Conservation (phyloP, 2,329 filamentous ascomycete species). For the Xylariaceae sp. region DNA sequence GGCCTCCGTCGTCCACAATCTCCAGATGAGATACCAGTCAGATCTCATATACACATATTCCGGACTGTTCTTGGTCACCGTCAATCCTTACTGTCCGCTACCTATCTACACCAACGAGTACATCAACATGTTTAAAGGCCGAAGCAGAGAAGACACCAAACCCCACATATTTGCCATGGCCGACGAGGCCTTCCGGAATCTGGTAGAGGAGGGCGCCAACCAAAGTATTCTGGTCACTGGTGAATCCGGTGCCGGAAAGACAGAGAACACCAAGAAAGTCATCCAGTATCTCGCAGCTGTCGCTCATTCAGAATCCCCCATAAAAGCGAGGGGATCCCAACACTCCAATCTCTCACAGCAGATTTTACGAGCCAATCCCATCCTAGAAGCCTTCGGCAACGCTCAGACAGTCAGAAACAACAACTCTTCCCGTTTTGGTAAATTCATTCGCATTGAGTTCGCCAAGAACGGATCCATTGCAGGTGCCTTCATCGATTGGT, state of each 20-base stretch:
- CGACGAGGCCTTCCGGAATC: slow-evolving; percentile 90
- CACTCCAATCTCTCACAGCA: slow-evolving; percentile 91
- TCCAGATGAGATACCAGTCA: slow-evolving; percentile 90
- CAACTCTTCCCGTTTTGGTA: slow-evolving; percentile 97
- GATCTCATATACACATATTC: slow-evolving; percentile 99
- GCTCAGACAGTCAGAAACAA: slow-evolving; percentile 97
- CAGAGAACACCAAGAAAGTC: slow-evolving; percentile 98
- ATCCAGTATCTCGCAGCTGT: slow-evolving; percentile 98
- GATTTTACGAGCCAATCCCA: slow-evolving; percentile 93
- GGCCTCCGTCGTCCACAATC: slow-evolving; percentile 94
- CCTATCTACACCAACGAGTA: slow-evolving; percentile 97
- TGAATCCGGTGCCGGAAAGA: slow-evolving; percentile 97
- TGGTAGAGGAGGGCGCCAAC: slow-evolving; percentile 92
- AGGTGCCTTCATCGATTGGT: slow-evolving; percentile 98
- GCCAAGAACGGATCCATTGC: slow-evolving; percentile 83
- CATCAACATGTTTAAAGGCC: slow-evolving; percentile 95
- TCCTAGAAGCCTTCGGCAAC: slow-evolving; percentile 96
- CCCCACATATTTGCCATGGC: slow-evolving; percentile 98
- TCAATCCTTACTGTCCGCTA: slow-evolving; percentile 92
- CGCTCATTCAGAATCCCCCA: slow-evolving; percentile 74
- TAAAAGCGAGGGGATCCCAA: slow-evolving; percentile 54
- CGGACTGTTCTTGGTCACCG: slow-evolving; percentile 90
- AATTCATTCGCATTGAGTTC: slow-evolving; percentile 98
- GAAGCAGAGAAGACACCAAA: slow-evolving; percentile 87
- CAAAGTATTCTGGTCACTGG: slow-evolving; percentile 98